Conservation (phyloP, 169 alveolate species). For the Plasmodium coatneyi region DNA sequence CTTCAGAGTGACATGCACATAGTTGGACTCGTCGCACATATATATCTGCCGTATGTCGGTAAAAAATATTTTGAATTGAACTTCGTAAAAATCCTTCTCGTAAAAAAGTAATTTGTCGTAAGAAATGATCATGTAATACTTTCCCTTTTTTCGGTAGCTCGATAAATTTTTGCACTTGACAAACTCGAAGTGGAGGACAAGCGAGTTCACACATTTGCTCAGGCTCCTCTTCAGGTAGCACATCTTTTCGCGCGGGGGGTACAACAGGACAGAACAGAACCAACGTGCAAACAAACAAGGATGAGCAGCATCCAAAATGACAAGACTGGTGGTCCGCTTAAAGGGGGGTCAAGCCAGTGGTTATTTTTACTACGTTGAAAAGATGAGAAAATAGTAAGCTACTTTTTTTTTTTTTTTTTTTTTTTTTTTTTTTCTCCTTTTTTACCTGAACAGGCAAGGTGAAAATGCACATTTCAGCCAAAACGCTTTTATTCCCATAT, state of each 20-base stretch:
- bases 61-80: conserved; percentile 35
- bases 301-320: background rate
- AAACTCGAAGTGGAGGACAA: conserved; percentile 51
- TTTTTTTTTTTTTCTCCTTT: background rate
- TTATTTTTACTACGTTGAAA: background rate
- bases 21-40: conserved; percentile 37
- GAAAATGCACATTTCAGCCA: background rate
- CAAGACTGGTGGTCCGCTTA: background rate
- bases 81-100: conserved; percentile 44
- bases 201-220: conserved; percentile 26
- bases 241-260: conserved; percentile 15
- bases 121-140: conserved; percentile 36
- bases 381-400: background rate
- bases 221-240: conserved; percentile 23
- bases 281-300: background rate
- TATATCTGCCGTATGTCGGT: conserved; percentile 24
- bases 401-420: background rate
- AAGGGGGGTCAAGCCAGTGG: background rate
- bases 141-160: conserved; percentile 31
- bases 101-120: conserved; percentile 46
- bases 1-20: conserved; percentile 35
- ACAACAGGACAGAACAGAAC: background rate
- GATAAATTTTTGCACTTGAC: conserved; percentile 59
- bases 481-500: background rate
- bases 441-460: background rate